A percentile compares a stretch with the other conserved stretches of the same genome.
Evolutionary conservation across 768 basidiomycete genomes (phyloP).

Genomic region (Mrakia frigida): DNA sequence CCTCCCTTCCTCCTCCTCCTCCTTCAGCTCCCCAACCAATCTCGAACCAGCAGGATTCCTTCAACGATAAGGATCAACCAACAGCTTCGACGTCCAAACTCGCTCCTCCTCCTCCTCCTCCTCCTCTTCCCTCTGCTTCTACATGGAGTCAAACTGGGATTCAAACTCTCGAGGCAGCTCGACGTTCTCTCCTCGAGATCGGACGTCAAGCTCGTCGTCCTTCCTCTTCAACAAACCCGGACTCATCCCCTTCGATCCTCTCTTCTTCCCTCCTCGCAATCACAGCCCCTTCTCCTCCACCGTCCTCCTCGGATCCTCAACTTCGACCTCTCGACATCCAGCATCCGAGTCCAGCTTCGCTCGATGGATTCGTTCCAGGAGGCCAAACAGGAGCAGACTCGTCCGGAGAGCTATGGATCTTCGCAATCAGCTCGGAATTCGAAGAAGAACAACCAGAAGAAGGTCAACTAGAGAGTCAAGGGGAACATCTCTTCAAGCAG

Average conservation of each 20-base stretch:
- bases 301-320: not conserved
- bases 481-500: not conserved
- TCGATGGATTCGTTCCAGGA: not conserved
- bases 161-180: not conserved
- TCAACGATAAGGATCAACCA: not conserved
- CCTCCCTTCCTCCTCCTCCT: not conserved
- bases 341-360: conserved; percentile 6
- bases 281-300: not conserved
- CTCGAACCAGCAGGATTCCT: not conserved
- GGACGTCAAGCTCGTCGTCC: not conserved
- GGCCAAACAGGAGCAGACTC: not conserved
- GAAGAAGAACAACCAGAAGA: not conserved
- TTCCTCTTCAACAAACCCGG: not conserved
- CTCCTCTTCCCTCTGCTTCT: not conserved
- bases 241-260: not conserved
- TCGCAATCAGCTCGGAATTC: conserved; percentile 13
- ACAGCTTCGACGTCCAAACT: not conserved
- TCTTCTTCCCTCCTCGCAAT: not conserved
- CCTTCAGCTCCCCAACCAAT: not conserved
- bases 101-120: not conserved
- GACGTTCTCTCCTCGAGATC: not conserved
- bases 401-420: conserved; percentile 7
- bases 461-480: not conserved
- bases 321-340: not conserved
- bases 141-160: not conserved